Evolutionary conservation across 2,329 filamentous ascomycete genomes (phyloP), one percentile per base, ranked within the genome.

Genomic region (Teratosphaeria viscida): DNA sequence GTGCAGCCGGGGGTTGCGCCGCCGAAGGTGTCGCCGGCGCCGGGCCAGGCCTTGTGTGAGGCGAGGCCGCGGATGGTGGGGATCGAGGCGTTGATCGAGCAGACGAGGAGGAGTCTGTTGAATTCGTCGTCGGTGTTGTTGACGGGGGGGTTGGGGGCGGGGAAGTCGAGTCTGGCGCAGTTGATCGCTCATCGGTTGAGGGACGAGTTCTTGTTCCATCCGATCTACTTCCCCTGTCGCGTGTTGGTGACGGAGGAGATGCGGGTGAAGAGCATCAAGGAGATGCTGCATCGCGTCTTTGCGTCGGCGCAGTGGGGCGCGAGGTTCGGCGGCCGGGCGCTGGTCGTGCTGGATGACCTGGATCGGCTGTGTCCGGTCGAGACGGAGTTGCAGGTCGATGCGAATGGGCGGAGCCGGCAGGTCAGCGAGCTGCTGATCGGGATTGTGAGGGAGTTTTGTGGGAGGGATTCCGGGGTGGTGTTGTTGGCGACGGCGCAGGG

Each of bases 291-390:
- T 56, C 84, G 90, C 16, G 75, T 95, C 1, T 97, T 99, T 71
- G 90, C 94, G 79, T 82, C 85, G 23, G 94, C 94, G 2, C 87
- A 89, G 52, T 99, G 94, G 94, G 91, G 90, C 43, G 90, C 92
- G 39, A 83, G 92, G 61, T 81, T 94, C 0, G 92, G 91, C 26
- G 94, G 94, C 4, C 86, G 85, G 63, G 84, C 92, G 0, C 72
- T 97, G 2, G 89, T 99, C 23, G 84, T 99, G 55, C 79, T 99
- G 1, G 94, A 99, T 69, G 94, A 99, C 68, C 76, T 99, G 6
- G 94, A 99, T 74, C 90, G 90, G 68, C 79, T 99, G 1, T 97
- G 92, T 70, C 92, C 94, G 0, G 87, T 86, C 0, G 95, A 99
- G 74, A 96, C 92, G 0, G 94, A 99, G 72, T 80, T 99, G 12